Base-by-base conservation (phyloP, 2,329 filamentous ascomycete species). In the Trichoderma koningiopsis region DNA sequence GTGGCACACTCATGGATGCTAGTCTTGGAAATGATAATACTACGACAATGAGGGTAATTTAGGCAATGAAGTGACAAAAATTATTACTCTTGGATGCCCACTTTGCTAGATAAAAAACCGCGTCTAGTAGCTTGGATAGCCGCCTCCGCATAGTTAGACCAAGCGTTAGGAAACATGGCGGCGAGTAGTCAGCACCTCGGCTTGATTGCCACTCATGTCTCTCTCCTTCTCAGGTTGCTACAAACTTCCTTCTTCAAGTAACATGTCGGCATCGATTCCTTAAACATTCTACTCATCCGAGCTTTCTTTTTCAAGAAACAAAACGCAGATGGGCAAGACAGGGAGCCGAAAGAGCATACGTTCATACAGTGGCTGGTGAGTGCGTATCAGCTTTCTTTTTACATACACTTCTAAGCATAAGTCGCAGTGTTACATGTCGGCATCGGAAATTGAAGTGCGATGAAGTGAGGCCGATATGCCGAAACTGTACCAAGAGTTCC, bases 391-490 rank as follows among this genome's bases (percentile, higher is more conserved):
- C 29, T 2, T 24, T 61, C 19, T 33, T 33, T n/a, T 19, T 4
- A n/a, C 16, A 7, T n/a, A 24, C 19, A n/a, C 19, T 14, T 27
- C 63, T 66, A 27, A 66, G 13, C 11, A 1, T 3, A 22, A 43
- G 4, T 33, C 37, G 4, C 24, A 66, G 63, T 29, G 29, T 58
- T 14, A 66, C 63, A 35, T 66, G 63, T 24, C 63, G 63, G 13
- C 63, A 49, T 47, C 53, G 63, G 14, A 66, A 66, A 29, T 31
- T 66, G 3, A 66, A 66, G 14, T 66, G 63, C 29, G 63, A 66
- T 19, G 63, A 66, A 49, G n/a, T 49, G 14, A 47, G n/a, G 8
- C 63, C 63, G 2, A 43, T 66, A 16, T 66, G 63, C 31, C 49
- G 22, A 8, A 40, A 66, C 7, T 66, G 63, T 27, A 49, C 22